A percentile compares a stretch with the other conserved stretches of the same genome.
These are phyloP conservation scores for Neltuma alba DNA, from an alignment of 306 rosid genomes.

Conservation along the genomic window DNA sequence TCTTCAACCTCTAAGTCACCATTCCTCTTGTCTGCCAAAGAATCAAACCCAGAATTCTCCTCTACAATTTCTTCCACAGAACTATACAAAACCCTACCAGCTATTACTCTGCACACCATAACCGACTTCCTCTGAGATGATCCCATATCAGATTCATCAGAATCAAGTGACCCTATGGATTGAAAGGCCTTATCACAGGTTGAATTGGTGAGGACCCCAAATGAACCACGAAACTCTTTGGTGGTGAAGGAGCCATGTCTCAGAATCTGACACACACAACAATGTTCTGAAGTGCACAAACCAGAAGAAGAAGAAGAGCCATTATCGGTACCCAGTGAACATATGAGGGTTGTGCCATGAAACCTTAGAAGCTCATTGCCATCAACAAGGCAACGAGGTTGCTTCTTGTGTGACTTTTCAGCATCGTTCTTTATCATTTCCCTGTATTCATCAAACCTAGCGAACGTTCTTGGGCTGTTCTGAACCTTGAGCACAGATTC, in stretches of 20 bases:
- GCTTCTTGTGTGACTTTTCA: slow-evolving; percentile 38
- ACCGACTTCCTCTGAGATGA: slow-evolving; percentile 41
- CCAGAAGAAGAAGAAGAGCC: slow-evolving; percentile 27
- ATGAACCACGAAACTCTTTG: slow-evolving; percentile 35
- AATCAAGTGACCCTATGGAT: slow-evolving; percentile 14
- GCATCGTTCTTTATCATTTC: slow-evolving; percentile 55
- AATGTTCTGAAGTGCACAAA: slow-evolving; percentile 44
- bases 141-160: no score
- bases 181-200: slow-evolving; percentile 57
- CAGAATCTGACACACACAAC: slow-evolving; percentile 61
- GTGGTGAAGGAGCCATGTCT: slow-evolving; percentile 50
- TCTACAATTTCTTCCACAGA: slow-evolving; percentile 40
- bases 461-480: slow-evolving; percentile 42
- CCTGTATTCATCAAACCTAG: slow-evolving; percentile 63
- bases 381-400: slow-evolving; percentile 65
- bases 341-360: slow-evolving; percentile 62
- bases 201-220: slow-evolving; percentile 46
- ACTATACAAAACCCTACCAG: slow-evolving; percentile 51
- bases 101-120: slow-evolving; percentile 66
- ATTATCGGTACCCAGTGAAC: slow-evolving; percentile 49
- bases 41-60: slow-evolving; percentile 40
- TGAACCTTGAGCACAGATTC: slow-evolving; percentile 57
- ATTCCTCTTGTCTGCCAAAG: slow-evolving; percentile 44
- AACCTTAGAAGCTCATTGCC: slow-evolving; percentile 77
- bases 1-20: slow-evolving; percentile 45